Percentiles rank a stretch among this genome's conserved stretches.
phyloP scores from a whole-genome alignment of 164 flowering plant genomes.

The Vitis rotundifolia region DNA sequence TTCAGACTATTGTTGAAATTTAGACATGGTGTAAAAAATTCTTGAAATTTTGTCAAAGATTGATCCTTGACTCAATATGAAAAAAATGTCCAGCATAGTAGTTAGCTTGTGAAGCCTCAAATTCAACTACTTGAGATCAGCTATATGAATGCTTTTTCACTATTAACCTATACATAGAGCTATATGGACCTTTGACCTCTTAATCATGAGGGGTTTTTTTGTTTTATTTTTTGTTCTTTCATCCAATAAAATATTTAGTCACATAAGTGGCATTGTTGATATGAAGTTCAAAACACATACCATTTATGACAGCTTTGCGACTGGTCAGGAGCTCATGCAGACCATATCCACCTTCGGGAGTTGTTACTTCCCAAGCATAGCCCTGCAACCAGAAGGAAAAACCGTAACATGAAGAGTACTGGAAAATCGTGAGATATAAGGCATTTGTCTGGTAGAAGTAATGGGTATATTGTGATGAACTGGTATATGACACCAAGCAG shows the following conservation, averaged over 20 bases:
- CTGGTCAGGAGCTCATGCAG: conserved; percentile 68
- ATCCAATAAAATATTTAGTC: background rate
- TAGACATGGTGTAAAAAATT: too few species aligned
- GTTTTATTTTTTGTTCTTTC: background rate
- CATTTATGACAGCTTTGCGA: conserved; percentile 71
- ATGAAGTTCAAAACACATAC: conserved; percentile 31
- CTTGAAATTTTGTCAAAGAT: too few species aligned
- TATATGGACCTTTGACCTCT: too few species aligned
- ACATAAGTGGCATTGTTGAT: background rate
- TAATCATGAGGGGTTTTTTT: too few species aligned
- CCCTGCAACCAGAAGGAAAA: conserved; percentile 51
- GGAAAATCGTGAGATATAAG: background rate
- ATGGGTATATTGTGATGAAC: too few species aligned
- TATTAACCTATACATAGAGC: too few species aligned
- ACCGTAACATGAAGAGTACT: background rate
- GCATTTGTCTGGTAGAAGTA: background rate
- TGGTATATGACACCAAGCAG: background rate
- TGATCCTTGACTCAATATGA: too few species aligned
- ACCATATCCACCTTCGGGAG: conserved; percentile 92
- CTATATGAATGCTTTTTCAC: too few species aligned
- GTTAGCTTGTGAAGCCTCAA: too few species aligned
- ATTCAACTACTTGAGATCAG: too few species aligned
- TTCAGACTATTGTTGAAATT: too few species aligned
- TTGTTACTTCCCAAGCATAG: conserved; percentile 95
- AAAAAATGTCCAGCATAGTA: too few species aligned